Evolutionary conservation across 2,329 filamentous ascomycete genomes (phyloP).

Genomic region (Ophiostoma novo-ulmi): DNA sequence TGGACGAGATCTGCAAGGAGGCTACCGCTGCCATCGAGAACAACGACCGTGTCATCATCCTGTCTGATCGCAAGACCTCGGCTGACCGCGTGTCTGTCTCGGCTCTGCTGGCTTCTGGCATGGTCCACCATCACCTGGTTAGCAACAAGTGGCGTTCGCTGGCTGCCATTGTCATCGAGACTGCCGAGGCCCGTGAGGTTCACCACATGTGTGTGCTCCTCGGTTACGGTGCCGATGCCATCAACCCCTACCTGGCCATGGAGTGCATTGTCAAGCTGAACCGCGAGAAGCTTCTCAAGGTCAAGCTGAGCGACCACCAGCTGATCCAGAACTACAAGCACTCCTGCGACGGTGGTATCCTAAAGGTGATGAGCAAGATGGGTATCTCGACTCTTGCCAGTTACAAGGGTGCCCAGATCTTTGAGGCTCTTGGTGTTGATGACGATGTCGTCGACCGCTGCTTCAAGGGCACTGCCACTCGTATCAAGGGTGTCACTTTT

Average conservation of each 20-base stretch:
- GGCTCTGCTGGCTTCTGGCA: constrained; percentile 78
- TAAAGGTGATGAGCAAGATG: constrained; percentile 99
- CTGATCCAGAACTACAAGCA: constrained; percentile 96
- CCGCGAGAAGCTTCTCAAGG: constrained; percentile 85
- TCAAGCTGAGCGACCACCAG: constrained; percentile 74
- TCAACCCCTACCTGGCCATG: constrained; percentile 92
- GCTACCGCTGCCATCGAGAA: constrained; percentile 78
- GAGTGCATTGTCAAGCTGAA: constrained; percentile 97
- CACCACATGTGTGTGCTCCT: constrained; percentile 99
- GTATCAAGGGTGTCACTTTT: constrained; percentile 91
- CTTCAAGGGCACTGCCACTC: constrained; percentile 89
- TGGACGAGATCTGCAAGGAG: constrained; percentile 83
- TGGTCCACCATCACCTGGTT: constrained; percentile 93
- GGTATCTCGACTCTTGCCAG: constrained; percentile 93
- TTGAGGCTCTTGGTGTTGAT: constrained; percentile 90
- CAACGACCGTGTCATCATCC: constrained; percentile 76
- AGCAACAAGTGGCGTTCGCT: constrained; percentile 93
- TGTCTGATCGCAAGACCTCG: constrained; percentile 83
- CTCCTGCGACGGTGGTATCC: constrained; percentile 89
- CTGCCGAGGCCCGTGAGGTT: constrained; percentile 90
- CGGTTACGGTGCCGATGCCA: constrained; percentile 88
- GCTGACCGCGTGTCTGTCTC: constrained; percentile 80
- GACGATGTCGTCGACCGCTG: constrained; percentile 88
- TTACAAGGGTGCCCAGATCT: constrained; percentile 98
- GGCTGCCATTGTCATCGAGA: constrained; percentile 82